These are phyloP conservation scores for Colletotrichum sp. DNA, from an alignment of 2,329 filamentous ascomycete genomes.

Conservation along the genomic window DNA sequence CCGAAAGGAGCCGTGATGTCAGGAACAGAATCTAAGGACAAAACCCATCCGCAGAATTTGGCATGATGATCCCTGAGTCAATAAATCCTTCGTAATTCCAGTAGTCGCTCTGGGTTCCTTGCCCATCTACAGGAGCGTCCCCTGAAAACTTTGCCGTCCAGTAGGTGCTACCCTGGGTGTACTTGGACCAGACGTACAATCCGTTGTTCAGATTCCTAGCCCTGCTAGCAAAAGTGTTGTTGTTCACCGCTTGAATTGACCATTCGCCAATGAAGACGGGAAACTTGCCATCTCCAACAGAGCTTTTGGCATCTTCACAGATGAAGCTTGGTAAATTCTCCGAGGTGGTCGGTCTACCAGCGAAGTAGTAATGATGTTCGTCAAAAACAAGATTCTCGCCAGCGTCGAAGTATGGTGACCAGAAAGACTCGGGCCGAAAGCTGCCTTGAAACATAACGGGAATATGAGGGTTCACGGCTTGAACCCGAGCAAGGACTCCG, in stretches of 20 bases:
- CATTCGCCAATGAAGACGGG: neutral
- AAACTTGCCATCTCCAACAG: neutral
- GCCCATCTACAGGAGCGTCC: neutral
- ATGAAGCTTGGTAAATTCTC: neutral
- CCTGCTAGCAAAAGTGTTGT: neutral
- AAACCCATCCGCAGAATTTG: neutral
- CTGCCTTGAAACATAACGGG: neutral
- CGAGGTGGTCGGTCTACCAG: neutral
- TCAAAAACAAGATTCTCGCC: neutral
- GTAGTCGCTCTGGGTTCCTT: neutral
- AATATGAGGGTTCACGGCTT: neutral
- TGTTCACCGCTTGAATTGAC: neutral
- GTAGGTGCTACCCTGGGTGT: neutral
- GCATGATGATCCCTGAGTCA: neutral
- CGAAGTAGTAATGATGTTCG: neutral
- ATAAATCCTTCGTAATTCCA: conserved; percentile 1
- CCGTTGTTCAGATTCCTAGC: neutral
- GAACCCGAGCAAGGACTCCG: neutral
- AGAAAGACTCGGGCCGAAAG: neutral
- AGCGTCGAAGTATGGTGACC: neutral
- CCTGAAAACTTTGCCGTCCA: neutral
- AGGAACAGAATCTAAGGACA: neutral
- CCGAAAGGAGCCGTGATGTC: neutral
- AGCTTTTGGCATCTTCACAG: neutral
- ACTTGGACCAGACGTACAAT: neutral